A percentile compares a stretch with the other conserved stretches of the same genome.
These are phyloP conservation scores for Trichoderma breve DNA, from an alignment of 2,329 filamentous ascomycete genomes.

Conservation along the genomic window DNA sequence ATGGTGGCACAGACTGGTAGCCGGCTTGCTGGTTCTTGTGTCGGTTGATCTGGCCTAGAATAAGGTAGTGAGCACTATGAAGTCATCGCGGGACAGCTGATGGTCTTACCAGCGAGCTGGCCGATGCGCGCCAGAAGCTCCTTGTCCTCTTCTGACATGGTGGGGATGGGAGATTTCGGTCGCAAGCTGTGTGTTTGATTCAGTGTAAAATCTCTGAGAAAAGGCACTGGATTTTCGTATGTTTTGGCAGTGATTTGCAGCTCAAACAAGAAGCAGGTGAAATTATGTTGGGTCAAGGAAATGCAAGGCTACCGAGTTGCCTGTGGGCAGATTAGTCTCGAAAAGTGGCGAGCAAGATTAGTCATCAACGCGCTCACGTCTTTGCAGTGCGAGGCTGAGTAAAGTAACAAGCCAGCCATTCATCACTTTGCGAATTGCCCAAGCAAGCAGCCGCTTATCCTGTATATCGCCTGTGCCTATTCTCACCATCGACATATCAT, in stretches of 20 bases:
- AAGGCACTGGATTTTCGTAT: background rate
- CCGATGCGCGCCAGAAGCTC: constrained; percentile 55
- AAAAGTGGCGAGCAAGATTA: constrained; percentile 2
- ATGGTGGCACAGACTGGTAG: constrained; percentile 29
- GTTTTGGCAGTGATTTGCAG: background rate
- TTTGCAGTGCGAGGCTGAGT: constrained; percentile 8
- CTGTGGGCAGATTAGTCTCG: background rate
- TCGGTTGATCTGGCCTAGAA: constrained; percentile 72
- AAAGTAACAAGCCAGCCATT: background rate
- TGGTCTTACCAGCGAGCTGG: constrained; percentile 46
- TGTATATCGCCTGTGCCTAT: too few relatives aligned
- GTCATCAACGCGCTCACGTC: constrained; percentile 16
- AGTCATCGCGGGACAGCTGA: constrained; percentile 12
- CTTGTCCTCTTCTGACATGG: constrained; percentile 50
- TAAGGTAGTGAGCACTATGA: constrained; percentile 26
- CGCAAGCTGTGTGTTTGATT: background rate
- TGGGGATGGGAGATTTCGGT: background rate
- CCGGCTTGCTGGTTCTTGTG: constrained; percentile 65
- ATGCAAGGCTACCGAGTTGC: constrained; percentile 8
- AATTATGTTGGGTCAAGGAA: background rate
- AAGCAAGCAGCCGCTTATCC: background rate
- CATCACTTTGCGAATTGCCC: background rate
- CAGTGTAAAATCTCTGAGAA: background rate
- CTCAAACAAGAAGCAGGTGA: background rate
- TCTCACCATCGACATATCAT: background rate